Evolutionary conservation across 208 protist genomes (phyloP).

Genomic region (Crithidia bombi): DNA sequence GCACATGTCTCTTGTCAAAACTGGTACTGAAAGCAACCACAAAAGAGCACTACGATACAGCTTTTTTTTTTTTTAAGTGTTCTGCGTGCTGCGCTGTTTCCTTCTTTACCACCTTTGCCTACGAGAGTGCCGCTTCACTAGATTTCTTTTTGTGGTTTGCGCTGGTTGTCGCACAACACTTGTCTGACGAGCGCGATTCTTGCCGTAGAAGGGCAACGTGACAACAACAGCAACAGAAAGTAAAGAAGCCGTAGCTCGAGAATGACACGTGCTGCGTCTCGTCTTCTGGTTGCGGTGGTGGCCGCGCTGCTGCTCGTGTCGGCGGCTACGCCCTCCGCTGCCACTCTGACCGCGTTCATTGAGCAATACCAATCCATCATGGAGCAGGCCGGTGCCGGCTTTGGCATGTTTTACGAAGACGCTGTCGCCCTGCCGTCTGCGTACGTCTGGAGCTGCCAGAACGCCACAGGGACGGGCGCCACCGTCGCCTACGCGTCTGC

Average conservation of each 20-base stretch:
- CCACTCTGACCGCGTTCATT: conserved; percentile 15
- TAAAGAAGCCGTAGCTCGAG: not conserved
- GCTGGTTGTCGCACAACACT: no score
- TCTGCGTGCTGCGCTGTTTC: no score
- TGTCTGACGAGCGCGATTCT: no score
- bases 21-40: no score
- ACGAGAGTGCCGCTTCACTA: no score
- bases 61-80: conserved; percentile 3
- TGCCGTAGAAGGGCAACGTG: no score
- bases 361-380: conserved; percentile 26
- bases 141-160: no score
- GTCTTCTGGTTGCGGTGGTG: not conserved
- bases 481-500: conserved; percentile 35
- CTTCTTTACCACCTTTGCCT: no score
- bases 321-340: not conserved
- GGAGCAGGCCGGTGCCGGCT: conserved; percentile 25
- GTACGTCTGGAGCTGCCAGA: conserved; percentile 26
- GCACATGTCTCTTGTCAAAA: no score
- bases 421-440: conserved; percentile 20
- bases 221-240: not conserved
- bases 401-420: conserved; percentile 27
- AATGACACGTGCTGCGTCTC: not conserved
- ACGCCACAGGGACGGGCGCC: not conserved
- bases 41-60: no score
- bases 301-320: conserved; percentile 7